Conservation (phyloP, 2,329 filamentous ascomycete species). For the Lasiodiplodia sp. region DNA sequence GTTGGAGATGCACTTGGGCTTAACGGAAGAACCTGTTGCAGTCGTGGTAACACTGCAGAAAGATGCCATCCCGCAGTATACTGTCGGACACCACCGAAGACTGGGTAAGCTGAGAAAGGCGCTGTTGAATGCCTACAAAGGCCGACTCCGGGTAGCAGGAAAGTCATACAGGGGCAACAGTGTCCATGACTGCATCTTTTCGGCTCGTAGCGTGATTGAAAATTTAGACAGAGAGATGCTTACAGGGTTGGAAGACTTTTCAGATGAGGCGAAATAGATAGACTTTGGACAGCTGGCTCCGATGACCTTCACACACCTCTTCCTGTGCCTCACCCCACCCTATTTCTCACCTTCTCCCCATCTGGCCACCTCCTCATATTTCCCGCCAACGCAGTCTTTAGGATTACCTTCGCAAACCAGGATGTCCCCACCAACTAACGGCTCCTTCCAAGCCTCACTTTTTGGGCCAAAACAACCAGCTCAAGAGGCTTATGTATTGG, state of each 20-base stretch:
- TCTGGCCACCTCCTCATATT: too few species aligned
- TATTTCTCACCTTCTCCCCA: too few species aligned
- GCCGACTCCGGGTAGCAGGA: slow-evolving; percentile 68
- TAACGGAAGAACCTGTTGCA: slow-evolving; percentile 68
- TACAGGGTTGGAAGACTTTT: background rate
- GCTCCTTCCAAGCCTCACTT: too few species aligned
- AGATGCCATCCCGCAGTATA: slow-evolving; percentile 90
- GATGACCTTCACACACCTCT: too few species aligned
- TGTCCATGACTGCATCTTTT: slow-evolving; percentile 58
- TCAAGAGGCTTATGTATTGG: too few species aligned
- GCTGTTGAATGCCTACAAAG: slow-evolving; percentile 64
- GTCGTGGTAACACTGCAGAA: slow-evolving; percentile 66
- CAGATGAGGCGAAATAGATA: background rate
- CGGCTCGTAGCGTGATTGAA: background rate
- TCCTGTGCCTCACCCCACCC: too few species aligned
- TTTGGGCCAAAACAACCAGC: too few species aligned
- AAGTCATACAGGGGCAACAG: slow-evolving; percentile 57
- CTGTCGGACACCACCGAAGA: slow-evolving; percentile 74
- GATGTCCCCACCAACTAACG: too few species aligned
- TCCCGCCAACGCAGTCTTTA: too few species aligned
- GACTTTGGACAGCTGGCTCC: background rate
- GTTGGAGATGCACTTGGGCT: slow-evolving; percentile 76
- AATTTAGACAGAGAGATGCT: background rate
- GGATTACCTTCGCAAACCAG: too few species aligned
- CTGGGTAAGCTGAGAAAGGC: slow-evolving; percentile 65